Evolutionary conservation across 164 flowering plant species (phyloP).

Genomic region (Vitis riparia): DNA sequence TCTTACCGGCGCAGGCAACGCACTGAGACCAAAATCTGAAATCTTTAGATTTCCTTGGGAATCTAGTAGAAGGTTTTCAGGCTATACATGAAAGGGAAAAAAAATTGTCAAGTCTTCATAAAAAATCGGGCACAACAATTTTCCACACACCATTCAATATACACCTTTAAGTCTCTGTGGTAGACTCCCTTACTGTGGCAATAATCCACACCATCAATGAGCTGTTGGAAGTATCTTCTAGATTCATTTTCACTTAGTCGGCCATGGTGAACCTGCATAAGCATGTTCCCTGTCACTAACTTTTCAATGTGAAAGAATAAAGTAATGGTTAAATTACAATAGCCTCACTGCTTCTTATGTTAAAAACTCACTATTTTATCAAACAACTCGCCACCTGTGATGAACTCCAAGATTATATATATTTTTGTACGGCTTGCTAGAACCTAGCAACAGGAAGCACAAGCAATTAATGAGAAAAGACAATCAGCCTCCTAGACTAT

Average conservation of each 20-base stretch:
- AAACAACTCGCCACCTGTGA: conserved; percentile 98
- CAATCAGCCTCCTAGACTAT: neutral
- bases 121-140: conserved; percentile 5
- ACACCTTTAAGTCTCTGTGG: conserved; percentile 96
- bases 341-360: too few relatives aligned
- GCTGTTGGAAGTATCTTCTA: conserved; percentile 88
- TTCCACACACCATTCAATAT: conserved; percentile 16
- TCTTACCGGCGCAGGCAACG: conserved; percentile 76
- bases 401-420: conserved; percentile 93
- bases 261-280: conserved; percentile 76
- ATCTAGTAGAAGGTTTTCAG: conserved; percentile 96
- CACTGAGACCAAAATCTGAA: conserved; percentile 99
- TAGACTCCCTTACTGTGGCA: conserved; percentile 98
- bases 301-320: neutral
- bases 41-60: conserved; percentile 89
- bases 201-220: conserved; percentile 94
- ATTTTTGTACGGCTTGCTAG: conserved; percentile 97
- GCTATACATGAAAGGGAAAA: conserved; percentile 48
- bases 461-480: neutral
- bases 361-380: conserved; percentile 84
- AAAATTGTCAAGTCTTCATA: conserved; percentile 17
- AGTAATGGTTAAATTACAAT: neutral
- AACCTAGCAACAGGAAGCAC: conserved; percentile 47
- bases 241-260: conserved; percentile 88
- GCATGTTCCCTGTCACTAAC: conserved; percentile 3